Evolutionary conservation across 2,329 filamentous ascomycete species (phyloP).

Genomic region (Aspergillus sp.): DNA sequence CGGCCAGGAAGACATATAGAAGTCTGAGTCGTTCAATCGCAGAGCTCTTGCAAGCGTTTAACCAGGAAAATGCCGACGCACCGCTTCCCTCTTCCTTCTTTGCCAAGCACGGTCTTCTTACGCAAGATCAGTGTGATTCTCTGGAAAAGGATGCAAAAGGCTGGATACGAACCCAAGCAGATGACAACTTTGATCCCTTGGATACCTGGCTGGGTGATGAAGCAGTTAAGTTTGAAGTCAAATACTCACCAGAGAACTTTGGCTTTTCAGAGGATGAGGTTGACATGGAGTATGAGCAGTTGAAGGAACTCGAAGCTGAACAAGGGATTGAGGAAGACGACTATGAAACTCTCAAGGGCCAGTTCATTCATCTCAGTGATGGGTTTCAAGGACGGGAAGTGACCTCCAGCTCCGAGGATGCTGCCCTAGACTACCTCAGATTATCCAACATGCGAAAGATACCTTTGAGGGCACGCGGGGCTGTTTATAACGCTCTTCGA

Average conservation of each 20-base stretch:
- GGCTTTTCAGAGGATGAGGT: slow-evolving; percentile 55
- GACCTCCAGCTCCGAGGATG: slow-evolving; percentile 21
- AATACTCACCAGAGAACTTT: slow-evolving; percentile 45
- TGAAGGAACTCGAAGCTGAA: slow-evolving; percentile 59
- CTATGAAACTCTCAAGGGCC: slow-evolving; percentile 47
- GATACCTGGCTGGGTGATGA: slow-evolving; percentile 55
- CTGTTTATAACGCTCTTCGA: slow-evolving; percentile 64
- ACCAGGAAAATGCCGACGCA: slow-evolving; percentile 24
- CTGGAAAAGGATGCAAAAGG: slow-evolving; percentile 47
- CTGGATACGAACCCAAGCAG: slow-evolving; percentile 34
- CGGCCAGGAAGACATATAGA: slow-evolving; percentile 39
- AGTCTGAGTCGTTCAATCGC: slow-evolving; percentile 38
- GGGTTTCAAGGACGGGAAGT: slow-evolving; percentile 26
- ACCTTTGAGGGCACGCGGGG: slow-evolving; percentile 50
- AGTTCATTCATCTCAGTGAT: slow-evolving; percentile 40
- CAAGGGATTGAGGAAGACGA: slow-evolving; percentile 51
- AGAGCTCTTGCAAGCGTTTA: slow-evolving; percentile 41
- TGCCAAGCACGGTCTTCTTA: slow-evolving; percentile 54
- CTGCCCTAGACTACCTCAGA: slow-evolving; percentile 30
- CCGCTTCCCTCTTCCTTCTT: slow-evolving; percentile 55
- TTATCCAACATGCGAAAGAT: slow-evolving; percentile 59
- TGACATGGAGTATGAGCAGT: slow-evolving; percentile 57
- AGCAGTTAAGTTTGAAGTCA: slow-evolving; percentile 41
- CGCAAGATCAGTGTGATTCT: slow-evolving; percentile 58
- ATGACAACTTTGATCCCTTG: slow-evolving; percentile 36